Evolutionary conservation across 331 rosid species (phyloP), one percentile per base, ranked within the genome.

Genomic region (Quercus lobata): DNA sequence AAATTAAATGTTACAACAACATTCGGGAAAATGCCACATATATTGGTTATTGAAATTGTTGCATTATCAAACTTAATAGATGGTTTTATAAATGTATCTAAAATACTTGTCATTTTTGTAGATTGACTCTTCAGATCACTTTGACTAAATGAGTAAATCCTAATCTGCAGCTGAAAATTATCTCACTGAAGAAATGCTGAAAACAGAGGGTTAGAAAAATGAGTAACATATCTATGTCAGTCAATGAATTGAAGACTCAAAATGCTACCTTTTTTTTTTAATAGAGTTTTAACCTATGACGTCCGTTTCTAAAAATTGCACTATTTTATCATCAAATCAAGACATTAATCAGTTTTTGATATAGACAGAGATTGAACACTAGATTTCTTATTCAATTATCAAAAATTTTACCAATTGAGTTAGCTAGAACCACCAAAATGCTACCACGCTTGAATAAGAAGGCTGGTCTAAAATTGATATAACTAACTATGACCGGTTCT

Each of bases 261-360:
- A 21, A 57, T 1, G 12, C 24, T n/a, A 57, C 9, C 44, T 1
- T 35, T 35, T 35, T 35, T 35, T 35, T 35, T 35, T 29, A 29
- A 37, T 7, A 37, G 9, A 2, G 46, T 37, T 37, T 37, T 0
- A 37, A 37, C 3, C 3, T 7, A 37, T 37, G 10, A 0, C 3
- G 1, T 7, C 44, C 3, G 1, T 2, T 37, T 37, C 44, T 37
- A 7, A 37, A 0, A 37, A 7, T 37, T 37, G 0, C 44, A 0
- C 0, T 7, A 7, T 37, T 37, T 37, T 37, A 37, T 37, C 3
- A 0, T 7, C 11, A 37, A 0, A 7, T 0, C 0, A 37, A 37
- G 0, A 2, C 0, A 7, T 0, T 0, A 37, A 37, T 2, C 1
- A 0, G 0, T 37, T 37, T 37, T 7, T 7, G 0, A 1, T 1